Conservation (phyloP, 73 alveolate genomes). For the Symbiodinium natans region DNA sequence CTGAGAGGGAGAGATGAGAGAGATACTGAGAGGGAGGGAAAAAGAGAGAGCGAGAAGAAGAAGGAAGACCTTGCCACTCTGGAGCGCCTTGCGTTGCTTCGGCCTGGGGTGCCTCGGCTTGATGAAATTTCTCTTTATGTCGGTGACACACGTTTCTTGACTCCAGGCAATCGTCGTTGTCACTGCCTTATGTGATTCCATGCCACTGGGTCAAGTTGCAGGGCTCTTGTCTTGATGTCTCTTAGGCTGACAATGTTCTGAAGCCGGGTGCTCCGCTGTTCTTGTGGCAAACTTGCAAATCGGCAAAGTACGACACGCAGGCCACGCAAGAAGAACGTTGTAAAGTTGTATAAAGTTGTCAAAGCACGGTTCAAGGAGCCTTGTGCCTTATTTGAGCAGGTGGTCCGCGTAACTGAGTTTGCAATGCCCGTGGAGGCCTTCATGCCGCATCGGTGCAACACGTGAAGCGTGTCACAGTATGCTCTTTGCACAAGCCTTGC, state of each 20-base stretch:
- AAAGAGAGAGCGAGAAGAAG: no score
- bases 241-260: slow-evolving; percentile 79
- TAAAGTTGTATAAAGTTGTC: not conserved
- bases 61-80: slow-evolving; percentile 54
- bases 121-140: not conserved
- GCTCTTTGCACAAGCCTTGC: not conserved
- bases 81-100: slow-evolving; percentile 36
- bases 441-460: not conserved
- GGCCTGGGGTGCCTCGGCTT: slow-evolving; percentile 3
- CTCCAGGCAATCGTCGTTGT: slow-evolving; percentile 62
- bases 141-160: not conserved
- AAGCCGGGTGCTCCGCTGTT: slow-evolving; percentile 89
- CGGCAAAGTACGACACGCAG: slow-evolving; percentile 41
- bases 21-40: no score
- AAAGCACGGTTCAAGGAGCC: not conserved
- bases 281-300: slow-evolving; percentile 61
- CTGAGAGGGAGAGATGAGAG: no score
- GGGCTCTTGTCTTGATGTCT: not conserved
- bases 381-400: not conserved
- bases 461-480: not conserved
- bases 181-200: not conserved
- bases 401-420: slow-evolving; percentile 42
- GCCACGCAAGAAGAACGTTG: not conserved
- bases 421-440: slow-evolving; percentile 83
- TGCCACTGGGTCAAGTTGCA: not conserved